Percentiles rank a stretch among this genome's conserved stretches.
Conservation (phyloP, 805 yeast genomes). For the Barnettozyma siamensis region DNA sequence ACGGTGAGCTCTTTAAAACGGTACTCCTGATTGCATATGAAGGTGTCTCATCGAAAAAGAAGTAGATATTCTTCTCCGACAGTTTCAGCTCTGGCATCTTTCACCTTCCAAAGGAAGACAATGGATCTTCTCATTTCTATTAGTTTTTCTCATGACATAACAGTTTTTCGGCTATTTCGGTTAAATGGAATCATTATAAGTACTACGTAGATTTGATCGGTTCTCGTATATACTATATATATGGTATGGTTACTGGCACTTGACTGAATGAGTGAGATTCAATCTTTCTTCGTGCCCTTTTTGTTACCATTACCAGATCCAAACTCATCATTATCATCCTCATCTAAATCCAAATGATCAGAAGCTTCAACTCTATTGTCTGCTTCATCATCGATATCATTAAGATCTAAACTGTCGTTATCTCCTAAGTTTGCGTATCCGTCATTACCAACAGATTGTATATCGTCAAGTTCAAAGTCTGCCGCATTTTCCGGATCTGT, state of each 20-base stretch:
- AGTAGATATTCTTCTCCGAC: constrained; percentile 1
- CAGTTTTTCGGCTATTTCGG: no score
- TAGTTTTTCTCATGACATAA: no score
- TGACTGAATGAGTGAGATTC: no score
- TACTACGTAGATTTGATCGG: no score
- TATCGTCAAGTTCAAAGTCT: constrained; percentile 57
- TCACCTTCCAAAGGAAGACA: no score
- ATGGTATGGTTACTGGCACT: no score
- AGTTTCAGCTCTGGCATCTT: constrained; percentile 4
- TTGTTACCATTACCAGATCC: not conserved
- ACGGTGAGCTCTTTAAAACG: not conserved
- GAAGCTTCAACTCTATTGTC: constrained; percentile 4
- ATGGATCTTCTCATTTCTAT: no score
- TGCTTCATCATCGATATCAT: constrained; percentile 17
- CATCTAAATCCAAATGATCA: not conserved
- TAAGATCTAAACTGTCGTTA: constrained; percentile 23
- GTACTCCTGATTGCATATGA: constrained; percentile 1
- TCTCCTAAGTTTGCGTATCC: constrained; percentile 25
- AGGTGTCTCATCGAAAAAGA: constrained; percentile 9
- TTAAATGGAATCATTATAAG: no score
- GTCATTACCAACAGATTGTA: constrained; percentile 36
- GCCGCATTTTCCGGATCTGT: constrained; percentile 69
- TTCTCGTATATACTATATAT: no score
- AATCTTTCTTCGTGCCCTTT: constrained; percentile 6
- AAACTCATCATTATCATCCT: constrained; percentile 6